Evolutionary conservation across 495 filamentous ascomycete species (phyloP).

Genomic region (Clohesyomyces aquaticus): DNA sequence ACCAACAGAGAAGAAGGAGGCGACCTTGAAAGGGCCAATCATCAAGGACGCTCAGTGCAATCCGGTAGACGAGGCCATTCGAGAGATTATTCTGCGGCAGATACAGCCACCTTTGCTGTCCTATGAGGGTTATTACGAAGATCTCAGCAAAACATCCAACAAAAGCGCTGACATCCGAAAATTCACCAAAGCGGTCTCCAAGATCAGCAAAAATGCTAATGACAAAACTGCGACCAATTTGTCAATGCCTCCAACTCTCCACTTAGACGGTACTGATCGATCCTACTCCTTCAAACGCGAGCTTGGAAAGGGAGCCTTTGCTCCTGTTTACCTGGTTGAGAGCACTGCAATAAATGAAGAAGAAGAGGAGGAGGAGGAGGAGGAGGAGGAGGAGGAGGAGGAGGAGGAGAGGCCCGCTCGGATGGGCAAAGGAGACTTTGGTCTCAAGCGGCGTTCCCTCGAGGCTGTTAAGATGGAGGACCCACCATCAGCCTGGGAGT

Average conservation of each 20-base stretch:
- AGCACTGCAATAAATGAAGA: too few relatives aligned
- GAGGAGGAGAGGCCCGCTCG: conserved; percentile 43
- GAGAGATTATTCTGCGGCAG: conserved; percentile 71
- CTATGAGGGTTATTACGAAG: conserved; percentile 78
- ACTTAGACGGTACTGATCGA: conserved; percentile 64
- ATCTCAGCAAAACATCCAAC: conserved; percentile 59
- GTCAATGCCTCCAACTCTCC: conserved; percentile 63
- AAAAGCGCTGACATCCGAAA: conserved; percentile 75
- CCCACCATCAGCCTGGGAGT: conserved; percentile 90
- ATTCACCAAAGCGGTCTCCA: conserved; percentile 69
- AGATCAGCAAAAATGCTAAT: conserved; percentile 61
- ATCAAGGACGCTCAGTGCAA: conserved; percentile 86
- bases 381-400: conserved; percentile 51
- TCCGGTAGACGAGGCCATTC: conserved; percentile 75
- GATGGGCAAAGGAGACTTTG: conserved; percentile 52
- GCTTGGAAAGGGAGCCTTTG: conserved; percentile 90
- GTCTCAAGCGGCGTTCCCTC: conserved; percentile 56
- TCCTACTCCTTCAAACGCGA: conserved; percentile 82
- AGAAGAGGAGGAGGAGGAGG: conserved; percentile 53
- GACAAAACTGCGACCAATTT: conserved; percentile 63
- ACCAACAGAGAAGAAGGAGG: conserved; percentile 26
- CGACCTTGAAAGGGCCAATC: conserved; percentile 60
- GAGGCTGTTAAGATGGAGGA: conserved; percentile 95
- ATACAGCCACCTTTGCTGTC: conserved; percentile 70
- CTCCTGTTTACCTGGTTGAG: conserved; percentile 89